A percentile compares a stretch with the other conserved stretches of the same genome.
Conservation (phyloP, 176 grass and related monocot genomes). For the Oryza glumipatula region DNA sequence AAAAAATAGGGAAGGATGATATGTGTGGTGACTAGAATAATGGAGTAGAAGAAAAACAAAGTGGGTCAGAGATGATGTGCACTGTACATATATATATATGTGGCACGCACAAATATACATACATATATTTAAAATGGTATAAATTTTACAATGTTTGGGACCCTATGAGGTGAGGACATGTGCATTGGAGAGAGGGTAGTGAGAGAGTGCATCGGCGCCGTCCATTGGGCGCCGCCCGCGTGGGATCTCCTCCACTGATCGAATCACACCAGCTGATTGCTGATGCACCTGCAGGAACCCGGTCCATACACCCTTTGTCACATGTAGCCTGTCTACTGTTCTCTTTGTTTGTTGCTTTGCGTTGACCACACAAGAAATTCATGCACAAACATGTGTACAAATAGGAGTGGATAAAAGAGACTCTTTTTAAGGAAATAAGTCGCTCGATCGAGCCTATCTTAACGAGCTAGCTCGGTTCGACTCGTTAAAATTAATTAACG, state of each 20-base stretch:
- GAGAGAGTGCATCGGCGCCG: not conserved
- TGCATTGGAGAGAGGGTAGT: not conserved
- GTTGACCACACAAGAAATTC: not conserved
- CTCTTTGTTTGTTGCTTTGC: not conserved
- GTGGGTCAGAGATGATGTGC: not conserved
- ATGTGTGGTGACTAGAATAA: conserved; percentile 28
- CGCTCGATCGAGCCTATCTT: too few species aligned
- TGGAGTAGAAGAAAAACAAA: not conserved
- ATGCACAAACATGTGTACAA: too few species aligned
- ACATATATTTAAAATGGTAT: not conserved
- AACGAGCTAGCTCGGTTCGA: too few species aligned
- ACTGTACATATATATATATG: not conserved
- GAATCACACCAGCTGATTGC: not conserved
- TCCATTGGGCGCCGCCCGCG: not conserved
- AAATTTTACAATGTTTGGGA: not conserved
- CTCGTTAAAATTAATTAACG: too few species aligned
- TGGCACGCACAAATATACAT: not conserved
- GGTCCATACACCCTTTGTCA: not conserved
- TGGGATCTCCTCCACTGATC: not conserved
- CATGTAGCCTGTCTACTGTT: not conserved
- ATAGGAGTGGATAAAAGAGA: too few species aligned
- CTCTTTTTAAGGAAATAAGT: too few species aligned
- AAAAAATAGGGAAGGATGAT: not conserved
- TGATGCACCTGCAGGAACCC: not conserved
- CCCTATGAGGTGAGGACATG: not conserved